Evolutionary conservation across 768 basidiomycete genomes (phyloP).

Genomic region (Russula ochroleuca): DNA sequence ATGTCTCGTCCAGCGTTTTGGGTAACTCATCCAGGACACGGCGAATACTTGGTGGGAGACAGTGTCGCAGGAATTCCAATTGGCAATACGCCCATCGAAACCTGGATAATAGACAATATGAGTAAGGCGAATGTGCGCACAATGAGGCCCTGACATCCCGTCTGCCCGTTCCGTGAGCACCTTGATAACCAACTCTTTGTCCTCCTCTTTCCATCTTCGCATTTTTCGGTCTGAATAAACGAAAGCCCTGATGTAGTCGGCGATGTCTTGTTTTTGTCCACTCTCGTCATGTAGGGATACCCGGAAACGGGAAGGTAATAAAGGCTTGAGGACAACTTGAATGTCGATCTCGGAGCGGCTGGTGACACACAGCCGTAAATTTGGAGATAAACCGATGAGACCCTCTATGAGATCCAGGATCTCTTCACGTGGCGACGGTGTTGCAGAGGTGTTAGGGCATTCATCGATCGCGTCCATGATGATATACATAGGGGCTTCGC

Average conservation of each 20-base stretch:
- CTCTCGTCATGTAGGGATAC: not conserved
- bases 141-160: slow-evolving; percentile 4
- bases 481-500: not conserved
- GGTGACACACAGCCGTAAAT: not conserved
- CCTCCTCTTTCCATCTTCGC: not conserved
- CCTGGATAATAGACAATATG: not conserved
- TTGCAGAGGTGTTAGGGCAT: not conserved
- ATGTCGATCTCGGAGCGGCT: not conserved
- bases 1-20: not conserved
- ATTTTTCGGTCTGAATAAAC: not conserved
- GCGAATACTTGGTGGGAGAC: not conserved
- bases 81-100: slow-evolving; percentile 1
- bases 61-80: not conserved
- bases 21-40: not conserved
- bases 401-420: not conserved
- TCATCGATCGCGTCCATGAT: slow-evolving; percentile 11
- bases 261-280: not conserved
- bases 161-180: not conserved
- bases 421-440: not conserved
- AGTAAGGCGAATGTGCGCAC: not conserved
- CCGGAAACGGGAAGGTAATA: not conserved
- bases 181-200: not conserved
- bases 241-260: not conserved
- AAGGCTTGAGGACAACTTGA: not conserved
- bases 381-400: not conserved